phyloP scores from a whole-genome alignment of 2,329 filamentous ascomycete genomes.

The Didymella arachidicola region DNA sequence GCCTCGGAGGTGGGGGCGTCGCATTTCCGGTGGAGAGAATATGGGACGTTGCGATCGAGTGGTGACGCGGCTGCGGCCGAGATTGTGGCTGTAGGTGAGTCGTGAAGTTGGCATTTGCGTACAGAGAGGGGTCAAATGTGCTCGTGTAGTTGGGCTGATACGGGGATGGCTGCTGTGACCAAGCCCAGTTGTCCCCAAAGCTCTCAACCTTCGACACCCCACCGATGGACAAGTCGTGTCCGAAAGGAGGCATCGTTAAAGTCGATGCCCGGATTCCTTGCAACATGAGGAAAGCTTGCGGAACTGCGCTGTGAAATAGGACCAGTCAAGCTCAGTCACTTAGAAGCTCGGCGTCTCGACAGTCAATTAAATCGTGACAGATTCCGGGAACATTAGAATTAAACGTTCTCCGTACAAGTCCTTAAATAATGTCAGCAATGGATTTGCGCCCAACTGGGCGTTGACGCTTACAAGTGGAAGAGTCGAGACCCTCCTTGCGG shows the following conservation, averaged over 20 bases:
- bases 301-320: neutral
- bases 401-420: neutral
- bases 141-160: constrained; percentile 35
- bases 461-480: constrained; percentile 1
- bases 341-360: neutral
- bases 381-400: neutral
- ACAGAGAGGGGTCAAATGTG: constrained; percentile 45
- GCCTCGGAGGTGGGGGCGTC: constrained; percentile 42
- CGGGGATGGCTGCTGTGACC: constrained; percentile 39
- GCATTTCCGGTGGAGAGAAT: constrained; percentile 33
- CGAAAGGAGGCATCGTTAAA: constrained; percentile 49
- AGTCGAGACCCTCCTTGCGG: neutral
- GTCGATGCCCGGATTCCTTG: constrained; percentile 46
- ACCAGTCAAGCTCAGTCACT: neutral
- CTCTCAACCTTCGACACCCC: constrained; percentile 46
- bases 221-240: constrained; percentile 43
- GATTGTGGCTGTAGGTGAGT: constrained; percentile 32
- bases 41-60: constrained; percentile 44
- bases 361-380: neutral
- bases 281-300: constrained; percentile 43
- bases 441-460: too few species aligned
- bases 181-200: constrained; percentile 45
- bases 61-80: constrained; percentile 38
- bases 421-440: neutral
- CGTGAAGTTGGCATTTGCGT: constrained; percentile 36